Percentiles rank a stretch among this genome's conserved stretches.
Evolutionary conservation across 768 basidiomycete genomes (phyloP).

Genomic region (Tephrocybe sp.): DNA sequence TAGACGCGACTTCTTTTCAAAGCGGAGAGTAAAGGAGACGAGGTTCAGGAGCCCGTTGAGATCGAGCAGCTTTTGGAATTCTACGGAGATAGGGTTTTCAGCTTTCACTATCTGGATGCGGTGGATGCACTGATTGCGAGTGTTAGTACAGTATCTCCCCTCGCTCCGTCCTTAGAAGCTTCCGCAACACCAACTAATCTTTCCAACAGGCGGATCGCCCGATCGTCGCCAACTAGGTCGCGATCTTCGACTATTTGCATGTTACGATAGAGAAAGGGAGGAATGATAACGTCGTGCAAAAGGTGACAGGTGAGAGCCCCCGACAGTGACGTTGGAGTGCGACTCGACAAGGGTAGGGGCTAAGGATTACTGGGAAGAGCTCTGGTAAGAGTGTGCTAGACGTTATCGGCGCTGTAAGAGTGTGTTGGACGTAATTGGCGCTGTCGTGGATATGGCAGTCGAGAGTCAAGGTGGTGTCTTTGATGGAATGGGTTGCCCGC

Average conservation of each 20-base stretch:
- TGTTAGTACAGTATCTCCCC: neutral
- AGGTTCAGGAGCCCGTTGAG: neutral
- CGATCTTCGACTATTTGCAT: too few relatives aligned
- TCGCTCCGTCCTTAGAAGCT: neutral
- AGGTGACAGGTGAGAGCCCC: neutral
- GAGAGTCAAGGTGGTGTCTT: too few relatives aligned
- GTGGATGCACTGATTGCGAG: neutral
- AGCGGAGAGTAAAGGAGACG: neutral
- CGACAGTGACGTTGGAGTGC: constrained; percentile 1
- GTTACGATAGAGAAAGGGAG: constrained; percentile 2
- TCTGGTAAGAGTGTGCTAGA: constrained; percentile 2
- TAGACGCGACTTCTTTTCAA: neutral
- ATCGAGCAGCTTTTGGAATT: neutral
- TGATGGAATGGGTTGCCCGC: too few relatives aligned
- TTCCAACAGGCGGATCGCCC: neutral
- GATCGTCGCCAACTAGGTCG: neutral
- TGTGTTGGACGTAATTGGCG: too few relatives aligned
- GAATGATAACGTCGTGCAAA: constrained; percentile 2
- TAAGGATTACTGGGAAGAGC: constrained; percentile 4
- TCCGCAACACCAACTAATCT: neutral
- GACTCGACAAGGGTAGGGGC: constrained; percentile 1
- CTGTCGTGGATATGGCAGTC: neutral
- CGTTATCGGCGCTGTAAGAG: too few relatives aligned
- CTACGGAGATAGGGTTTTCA: too few relatives aligned
- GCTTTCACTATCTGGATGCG: too few relatives aligned